Percentiles rank a stretch among this genome's conserved stretches.
These are phyloP conservation scores for Populus pruinosa DNA, from an alignment of 345 rosid species.

Conservation along the genomic window DNA sequence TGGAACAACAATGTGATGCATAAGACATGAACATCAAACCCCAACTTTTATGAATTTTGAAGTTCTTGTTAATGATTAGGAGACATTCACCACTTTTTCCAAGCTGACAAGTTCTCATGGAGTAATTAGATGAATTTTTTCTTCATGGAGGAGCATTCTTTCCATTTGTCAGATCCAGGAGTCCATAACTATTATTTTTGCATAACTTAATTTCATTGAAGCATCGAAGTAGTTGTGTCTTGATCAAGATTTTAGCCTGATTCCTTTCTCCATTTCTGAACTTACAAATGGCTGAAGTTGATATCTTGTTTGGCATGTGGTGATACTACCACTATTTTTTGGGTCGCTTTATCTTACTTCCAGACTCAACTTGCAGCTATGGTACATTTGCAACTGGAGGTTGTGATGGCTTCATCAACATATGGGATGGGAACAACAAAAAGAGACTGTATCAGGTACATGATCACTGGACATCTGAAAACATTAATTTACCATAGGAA, in stretches of 20 bases:
- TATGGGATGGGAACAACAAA: conserved; percentile 99
- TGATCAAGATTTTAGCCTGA: neutral
- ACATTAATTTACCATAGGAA: neutral
- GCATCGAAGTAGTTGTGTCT: neutral
- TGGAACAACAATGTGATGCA: neutral
- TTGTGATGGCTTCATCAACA: conserved; percentile 94
- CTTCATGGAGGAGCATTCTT: neutral
- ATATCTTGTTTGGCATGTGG: neutral
- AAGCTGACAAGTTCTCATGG: neutral
- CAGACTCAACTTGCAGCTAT: conserved; percentile 49
- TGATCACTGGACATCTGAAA: neutral
- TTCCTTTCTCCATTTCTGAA: neutral
- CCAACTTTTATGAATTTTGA: neutral
- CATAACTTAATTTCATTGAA: neutral
- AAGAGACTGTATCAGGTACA: conserved; percentile 95
- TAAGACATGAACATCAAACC: neutral
- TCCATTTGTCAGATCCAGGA: neutral
- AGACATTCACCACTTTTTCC: neutral
- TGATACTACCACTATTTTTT: neutral
- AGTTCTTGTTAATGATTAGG: neutral
- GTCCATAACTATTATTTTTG: neutral
- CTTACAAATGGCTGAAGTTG: neutral
- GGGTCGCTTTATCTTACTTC: conserved; percentile 8
- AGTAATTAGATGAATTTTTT: neutral
- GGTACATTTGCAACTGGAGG: conserved; percentile 99